Conservation (phyloP, 1,284 basidiomycete genomes). For the Athelia sp. region DNA sequence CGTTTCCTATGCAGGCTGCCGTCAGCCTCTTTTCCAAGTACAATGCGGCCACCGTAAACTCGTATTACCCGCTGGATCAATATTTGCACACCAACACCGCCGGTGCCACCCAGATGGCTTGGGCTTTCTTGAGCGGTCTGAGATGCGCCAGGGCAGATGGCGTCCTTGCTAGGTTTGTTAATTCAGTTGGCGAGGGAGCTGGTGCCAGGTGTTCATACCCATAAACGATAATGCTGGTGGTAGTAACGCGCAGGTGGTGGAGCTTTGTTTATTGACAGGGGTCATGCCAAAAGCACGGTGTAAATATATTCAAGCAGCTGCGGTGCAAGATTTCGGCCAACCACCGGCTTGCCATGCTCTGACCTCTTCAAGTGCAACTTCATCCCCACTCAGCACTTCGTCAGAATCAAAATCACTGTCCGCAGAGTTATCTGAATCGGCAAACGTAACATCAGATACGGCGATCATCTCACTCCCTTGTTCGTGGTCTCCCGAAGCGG, state of each 20-base stretch:
- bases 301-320: too few relatives aligned
- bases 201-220: neutral
- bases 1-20: neutral
- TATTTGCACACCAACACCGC: slow-evolving; percentile 21
- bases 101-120: slow-evolving; percentile 17
- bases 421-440: slow-evolving; percentile 5
- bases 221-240: too few relatives aligned
- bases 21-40: slow-evolving; percentile 13
- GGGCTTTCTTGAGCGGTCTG: slow-evolving; percentile 16
- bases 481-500: slow-evolving; percentile 4
- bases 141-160: neutral
- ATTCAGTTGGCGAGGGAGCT: neutral
- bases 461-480: slow-evolving; percentile 6
- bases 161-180: neutral
- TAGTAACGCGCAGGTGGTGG: too few relatives aligned
- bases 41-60: slow-evolving; percentile 18
- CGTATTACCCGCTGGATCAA: slow-evolving; percentile 25
- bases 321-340: too few relatives aligned
- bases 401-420: slow-evolving; percentile 17
- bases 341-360: too few relatives aligned
- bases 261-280: too few relatives aligned
- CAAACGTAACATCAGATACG: slow-evolving; percentile 3
- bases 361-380: neutral
- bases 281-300: too few relatives aligned
- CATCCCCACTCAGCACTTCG: slow-evolving; percentile 17